Percentiles rank a stretch among this genome's conserved stretches.
phyloP scores from a whole-genome alignment of 768 basidiomycete species.

The Tubosaeta sp. region DNA sequence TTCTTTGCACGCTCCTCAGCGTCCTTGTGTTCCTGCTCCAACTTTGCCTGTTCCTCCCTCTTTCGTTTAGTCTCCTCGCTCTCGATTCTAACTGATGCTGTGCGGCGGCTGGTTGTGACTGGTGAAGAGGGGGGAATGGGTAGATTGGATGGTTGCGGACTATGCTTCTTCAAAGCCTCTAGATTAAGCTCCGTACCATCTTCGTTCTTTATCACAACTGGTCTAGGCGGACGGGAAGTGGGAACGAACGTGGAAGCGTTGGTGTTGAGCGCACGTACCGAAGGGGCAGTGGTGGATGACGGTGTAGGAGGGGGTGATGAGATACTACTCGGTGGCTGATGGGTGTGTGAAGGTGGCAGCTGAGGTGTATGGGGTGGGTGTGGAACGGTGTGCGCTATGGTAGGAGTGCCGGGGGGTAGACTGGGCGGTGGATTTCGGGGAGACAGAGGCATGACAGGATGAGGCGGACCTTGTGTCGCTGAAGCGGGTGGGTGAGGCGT shows the following conservation, averaged over 20 bases:
- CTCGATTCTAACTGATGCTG: constrained; percentile 56
- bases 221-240: constrained; percentile 33
- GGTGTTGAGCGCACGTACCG: constrained; percentile 49
- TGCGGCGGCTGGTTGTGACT: constrained; percentile 23
- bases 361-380: constrained; percentile 43
- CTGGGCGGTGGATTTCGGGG: constrained; percentile 55
- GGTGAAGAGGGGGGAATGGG: constrained; percentile 38
- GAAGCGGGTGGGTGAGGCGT: constrained; percentile 37
- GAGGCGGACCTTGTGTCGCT: constrained; percentile 39
- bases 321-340: constrained; percentile 42
- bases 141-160: constrained; percentile 37
- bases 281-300: constrained; percentile 42
- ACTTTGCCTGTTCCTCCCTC: constrained; percentile 42
- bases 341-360: constrained; percentile 40
- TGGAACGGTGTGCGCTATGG: constrained; percentile 55
- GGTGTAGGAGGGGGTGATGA: constrained; percentile 70
- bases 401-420: constrained; percentile 68
- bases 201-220: constrained; percentile 56
- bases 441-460: constrained; percentile 59
- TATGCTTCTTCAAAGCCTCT: constrained; percentile 48
- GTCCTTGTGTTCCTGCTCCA: constrained; percentile 37
- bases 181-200: constrained; percentile 65
- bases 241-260: constrained; percentile 69
- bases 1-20: constrained; percentile 35
- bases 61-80: constrained; percentile 52